These are phyloP conservation scores for Cladophialophora exuberans DNA, from an alignment of 2,329 filamentous ascomycete species.

Conservation along the genomic window DNA sequence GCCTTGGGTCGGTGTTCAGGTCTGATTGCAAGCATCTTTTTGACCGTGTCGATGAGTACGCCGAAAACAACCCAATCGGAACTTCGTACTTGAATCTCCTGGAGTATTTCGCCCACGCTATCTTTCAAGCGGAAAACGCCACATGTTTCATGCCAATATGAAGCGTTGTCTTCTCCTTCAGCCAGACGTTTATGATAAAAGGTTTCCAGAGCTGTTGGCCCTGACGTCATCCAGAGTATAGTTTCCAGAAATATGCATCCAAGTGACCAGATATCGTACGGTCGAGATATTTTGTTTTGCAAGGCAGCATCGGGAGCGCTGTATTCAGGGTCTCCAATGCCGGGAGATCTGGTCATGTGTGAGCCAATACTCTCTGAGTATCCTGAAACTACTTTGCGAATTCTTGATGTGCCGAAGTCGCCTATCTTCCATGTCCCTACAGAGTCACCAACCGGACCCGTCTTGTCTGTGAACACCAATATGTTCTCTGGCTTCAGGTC, in stretches of 20 bases:
- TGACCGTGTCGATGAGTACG: too few relatives aligned
- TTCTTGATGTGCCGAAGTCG: neutral
- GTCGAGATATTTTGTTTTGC: conserved; percentile 1
- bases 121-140: too few relatives aligned
- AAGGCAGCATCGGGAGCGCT: neutral
- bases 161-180: too few relatives aligned
- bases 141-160: too few relatives aligned
- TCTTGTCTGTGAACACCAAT: conserved; percentile 1
- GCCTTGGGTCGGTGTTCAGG: too few relatives aligned
- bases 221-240: neutral
- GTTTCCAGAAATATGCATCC: conserved; percentile 3
- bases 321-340: neutral
- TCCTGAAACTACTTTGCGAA: neutral
- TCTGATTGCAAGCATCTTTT: too few relatives aligned
- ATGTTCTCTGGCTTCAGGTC: conserved; percentile 6
- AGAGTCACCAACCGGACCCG: neutral
- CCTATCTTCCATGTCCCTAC: too few relatives aligned
- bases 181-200: too few relatives aligned
- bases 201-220: too few relatives aligned
- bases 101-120: too few relatives aligned
- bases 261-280: conserved; percentile 5
- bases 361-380: neutral
- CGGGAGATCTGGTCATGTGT: neutral
- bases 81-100: too few relatives aligned
- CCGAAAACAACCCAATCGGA: too few relatives aligned